Evolutionary conservation across 2,329 filamentous ascomycete species (phyloP).

Genomic region (Rhexocercosporidium sp.): DNA sequence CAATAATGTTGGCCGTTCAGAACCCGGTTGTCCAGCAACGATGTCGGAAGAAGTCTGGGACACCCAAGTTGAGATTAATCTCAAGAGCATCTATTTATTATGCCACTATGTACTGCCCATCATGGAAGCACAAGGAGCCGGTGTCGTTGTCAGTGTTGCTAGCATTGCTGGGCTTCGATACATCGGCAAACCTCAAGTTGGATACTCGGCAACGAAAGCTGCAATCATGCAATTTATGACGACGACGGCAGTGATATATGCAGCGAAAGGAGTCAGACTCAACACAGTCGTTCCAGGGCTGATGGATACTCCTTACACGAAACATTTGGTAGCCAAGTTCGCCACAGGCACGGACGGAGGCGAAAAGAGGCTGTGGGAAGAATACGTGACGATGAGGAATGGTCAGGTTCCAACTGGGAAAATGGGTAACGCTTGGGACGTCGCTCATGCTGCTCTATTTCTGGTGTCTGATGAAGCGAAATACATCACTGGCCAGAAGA

Average conservation of each 20-base stretch:
- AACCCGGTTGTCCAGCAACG: slow-evolving; percentile 53
- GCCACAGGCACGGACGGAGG: not conserved
- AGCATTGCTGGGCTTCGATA: slow-evolving; percentile 58
- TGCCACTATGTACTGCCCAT: slow-evolving; percentile 57
- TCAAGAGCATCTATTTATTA: slow-evolving; percentile 59
- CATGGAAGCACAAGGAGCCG: slow-evolving; percentile 54
- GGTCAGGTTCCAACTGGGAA: not conserved
- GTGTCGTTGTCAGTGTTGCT: slow-evolving; percentile 53
- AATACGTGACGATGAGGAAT: not conserved
- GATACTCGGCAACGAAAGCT: not conserved
- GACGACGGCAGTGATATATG: not conserved
- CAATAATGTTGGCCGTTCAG: slow-evolving; percentile 63
- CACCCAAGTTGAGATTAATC: slow-evolving; percentile 56
- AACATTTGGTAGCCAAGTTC: not conserved
- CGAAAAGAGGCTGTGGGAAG: not conserved
- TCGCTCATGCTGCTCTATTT: not conserved
- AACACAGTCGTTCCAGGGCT: not conserved
- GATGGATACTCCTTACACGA: not conserved
- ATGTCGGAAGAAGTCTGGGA: slow-evolving; percentile 57
- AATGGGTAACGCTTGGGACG: slow-evolving; percentile 1
- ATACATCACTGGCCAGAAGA: not conserved
- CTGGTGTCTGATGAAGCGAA: not conserved
- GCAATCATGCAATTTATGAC: slow-evolving; percentile 3
- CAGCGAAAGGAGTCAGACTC: not conserved
- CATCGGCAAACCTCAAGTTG: slow-evolving; percentile 2